Base-by-base conservation (phyloP, 2,329 filamentous ascomycete genomes). In the Arthroderma uncinatum region DNA sequence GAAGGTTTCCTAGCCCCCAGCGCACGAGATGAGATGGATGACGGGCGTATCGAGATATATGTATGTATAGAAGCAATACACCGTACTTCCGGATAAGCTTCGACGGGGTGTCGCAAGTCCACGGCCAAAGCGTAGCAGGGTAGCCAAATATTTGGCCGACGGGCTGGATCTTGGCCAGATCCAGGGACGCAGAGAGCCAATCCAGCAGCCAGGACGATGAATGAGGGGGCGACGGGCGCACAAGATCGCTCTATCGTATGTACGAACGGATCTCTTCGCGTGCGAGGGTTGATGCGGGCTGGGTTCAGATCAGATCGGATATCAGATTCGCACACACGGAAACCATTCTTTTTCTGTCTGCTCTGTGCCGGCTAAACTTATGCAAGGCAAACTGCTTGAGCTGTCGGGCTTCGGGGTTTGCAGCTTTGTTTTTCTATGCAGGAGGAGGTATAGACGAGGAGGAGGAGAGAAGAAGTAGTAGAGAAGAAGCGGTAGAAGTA, bases 301-400 rank as follows among this genome's bases (percentile, higher is more conserved):
- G 25, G 47, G 25, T 50, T 50, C 47, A 50, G 47, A 50, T 50
- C 47, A 50, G 47, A 50, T 50, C 47, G 47, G 47, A 50, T 50
- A 50, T 50, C 47, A 50, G 47, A 50, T 50, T 50, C 47, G 25
- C 47, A 50, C 47, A 30, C 47, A 33, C 8, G 25, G 25, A 21
- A 48, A 50, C 47, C 47, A 50, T 30, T 50, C 6, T 19, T 33
- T 50, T 25, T 6, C 12, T 50, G 30, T 33, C 34, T 47, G 23
- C 25, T 47, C 23, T 23, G 39, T 6, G 16, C 23, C 47, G 33
- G 16, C 19, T 12, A 28, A 19, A 21, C 47, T 30, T 30, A 50
- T 34, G 25, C 47, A 50, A 50, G 47, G n/a, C 47, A 30, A 48
- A 33, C 47, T 16, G 28, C 28, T 33, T 30, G 47, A 14, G n/a